Conservation (phyloP, 345 rosid genomes). For the Corymbia maculata region DNA sequence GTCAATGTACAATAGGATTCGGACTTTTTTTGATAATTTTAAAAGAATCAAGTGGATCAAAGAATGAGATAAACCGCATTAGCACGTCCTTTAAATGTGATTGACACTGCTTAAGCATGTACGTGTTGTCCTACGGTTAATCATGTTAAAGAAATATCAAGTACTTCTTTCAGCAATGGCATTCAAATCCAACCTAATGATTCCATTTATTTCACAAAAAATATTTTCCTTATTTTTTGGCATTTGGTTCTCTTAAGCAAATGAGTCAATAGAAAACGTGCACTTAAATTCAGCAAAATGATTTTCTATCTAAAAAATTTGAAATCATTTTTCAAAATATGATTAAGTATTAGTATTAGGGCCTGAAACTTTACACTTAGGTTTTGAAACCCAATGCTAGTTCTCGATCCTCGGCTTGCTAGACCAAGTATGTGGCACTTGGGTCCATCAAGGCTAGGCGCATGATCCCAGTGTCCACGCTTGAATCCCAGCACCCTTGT, state of each 20-base stretch:
- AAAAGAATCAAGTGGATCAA: not conserved
- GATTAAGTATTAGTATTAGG: not conserved
- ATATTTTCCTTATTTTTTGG: no score
- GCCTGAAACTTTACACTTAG: not conserved
- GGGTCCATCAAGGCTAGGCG: not conserved
- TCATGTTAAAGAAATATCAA: not conserved
- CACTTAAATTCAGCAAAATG: not conserved
- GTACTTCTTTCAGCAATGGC: not conserved
- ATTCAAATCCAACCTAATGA: not conserved
- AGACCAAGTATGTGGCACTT: not conserved
- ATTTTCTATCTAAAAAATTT: not conserved
- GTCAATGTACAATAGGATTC: rapidly evolving
- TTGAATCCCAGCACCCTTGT: not conserved
- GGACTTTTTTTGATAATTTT: not conserved
- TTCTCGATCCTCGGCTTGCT: not conserved
- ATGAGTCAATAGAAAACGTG: not conserved
- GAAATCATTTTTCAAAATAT: no score
- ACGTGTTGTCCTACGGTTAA: no score
- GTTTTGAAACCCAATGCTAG: not conserved
- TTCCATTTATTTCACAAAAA: not conserved
- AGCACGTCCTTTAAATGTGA: not conserved
- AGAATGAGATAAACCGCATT: not conserved
- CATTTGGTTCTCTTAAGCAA: not conserved
- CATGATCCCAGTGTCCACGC: not conserved
- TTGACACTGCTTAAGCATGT: not conserved